A percentile compares a stretch with the other conserved stretches of the same genome.
These are phyloP conservation scores for Cladosporium colombiae DNA, from an alignment of 2,329 filamentous ascomycete species.

Conservation along the genomic window DNA sequence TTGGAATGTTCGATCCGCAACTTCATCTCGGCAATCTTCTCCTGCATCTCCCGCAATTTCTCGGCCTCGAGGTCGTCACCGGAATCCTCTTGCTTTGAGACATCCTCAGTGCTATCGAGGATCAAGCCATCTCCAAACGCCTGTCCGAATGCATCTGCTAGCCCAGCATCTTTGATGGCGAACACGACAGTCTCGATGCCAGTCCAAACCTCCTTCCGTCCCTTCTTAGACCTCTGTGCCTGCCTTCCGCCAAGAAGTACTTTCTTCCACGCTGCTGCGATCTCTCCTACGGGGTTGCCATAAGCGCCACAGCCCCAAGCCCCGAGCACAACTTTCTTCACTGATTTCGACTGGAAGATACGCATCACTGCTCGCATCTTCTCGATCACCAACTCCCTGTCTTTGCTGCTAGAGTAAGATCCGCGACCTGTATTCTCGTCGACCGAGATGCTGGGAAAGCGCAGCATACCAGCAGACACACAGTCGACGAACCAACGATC, in stretches of 20 bases:
- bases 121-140: constrained; percentile 31
- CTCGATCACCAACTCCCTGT: constrained; percentile 49
- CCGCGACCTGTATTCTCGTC: constrained; percentile 37
- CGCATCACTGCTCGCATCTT: constrained; percentile 60
- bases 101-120: background rate
- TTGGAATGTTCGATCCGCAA: constrained; percentile 3
- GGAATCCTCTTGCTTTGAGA: background rate
- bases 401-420: constrained; percentile 40
- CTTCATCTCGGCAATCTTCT: constrained; percentile 13
- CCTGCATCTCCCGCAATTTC: constrained; percentile 7
- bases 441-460: constrained; percentile 51
- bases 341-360: constrained; percentile 47
- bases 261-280: constrained; percentile 55
- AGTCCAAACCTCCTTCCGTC: constrained; percentile 40
- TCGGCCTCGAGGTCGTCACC: background rate
- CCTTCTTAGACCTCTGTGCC: constrained; percentile 31
- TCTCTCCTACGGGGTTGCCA: constrained; percentile 58
- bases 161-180: constrained; percentile 54
- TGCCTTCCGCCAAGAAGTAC: constrained; percentile 35
- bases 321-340: constrained; percentile 55
- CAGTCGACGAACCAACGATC: constrained; percentile 60
- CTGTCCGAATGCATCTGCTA: constrained; percentile 54
- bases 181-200: constrained; percentile 55
- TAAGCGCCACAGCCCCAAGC: constrained; percentile 66
- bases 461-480: constrained; percentile 57